A percentile compares a stretch with the other conserved stretches of the same genome.
These are phyloP conservation scores for Dalbergia cultrata DNA, from an alignment of 306 rosid genomes.

Conservation along the genomic window DNA sequence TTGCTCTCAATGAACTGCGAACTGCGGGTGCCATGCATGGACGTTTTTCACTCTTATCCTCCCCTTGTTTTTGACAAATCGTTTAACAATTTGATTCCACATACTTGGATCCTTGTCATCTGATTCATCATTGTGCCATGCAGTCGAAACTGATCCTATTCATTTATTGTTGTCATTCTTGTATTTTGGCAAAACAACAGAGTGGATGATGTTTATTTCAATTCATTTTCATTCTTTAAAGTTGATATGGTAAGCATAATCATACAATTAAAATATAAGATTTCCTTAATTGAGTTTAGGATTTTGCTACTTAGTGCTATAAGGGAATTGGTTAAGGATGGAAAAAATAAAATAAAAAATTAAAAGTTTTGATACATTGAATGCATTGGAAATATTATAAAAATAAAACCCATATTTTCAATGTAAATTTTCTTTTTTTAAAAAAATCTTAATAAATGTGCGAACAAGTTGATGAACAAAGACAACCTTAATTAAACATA, in stretches of 20 bases:
- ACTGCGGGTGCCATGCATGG: slow-evolving; percentile 30
- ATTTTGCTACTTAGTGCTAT: too few species aligned
- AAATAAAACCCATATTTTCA: too few species aligned
- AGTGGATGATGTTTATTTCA: slow-evolving; percentile 4
- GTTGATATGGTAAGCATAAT: not conserved
- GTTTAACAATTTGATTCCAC: slow-evolving; percentile 8
- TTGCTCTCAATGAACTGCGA: slow-evolving; percentile 25
- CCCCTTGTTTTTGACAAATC: slow-evolving; percentile 15
- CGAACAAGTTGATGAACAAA: too few species aligned
- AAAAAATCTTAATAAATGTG: too few species aligned
- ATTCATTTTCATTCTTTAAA: not conserved
- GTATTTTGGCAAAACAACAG: slow-evolving; percentile 21
- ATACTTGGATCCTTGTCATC: slow-evolving; percentile 44
- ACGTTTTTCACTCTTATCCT: slow-evolving; percentile 40
- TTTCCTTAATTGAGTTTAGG: not conserved
- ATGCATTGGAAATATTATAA: too few species aligned
- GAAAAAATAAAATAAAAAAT: too few species aligned
- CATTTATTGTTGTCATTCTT: not conserved
- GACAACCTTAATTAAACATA: too few species aligned
- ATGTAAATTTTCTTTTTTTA: too few species aligned
- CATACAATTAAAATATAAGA: not conserved
- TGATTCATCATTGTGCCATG: not conserved
- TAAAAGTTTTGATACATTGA: too few species aligned
- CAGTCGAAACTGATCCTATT: slow-evolving; percentile 16
- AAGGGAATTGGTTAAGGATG: too few species aligned